A percentile compares a stretch with the other conserved stretches of the same genome.
phyloP scores from a whole-genome alignment of 495 filamentous ascomycete genomes.

The Xylaria flabelliformis region DNA sequence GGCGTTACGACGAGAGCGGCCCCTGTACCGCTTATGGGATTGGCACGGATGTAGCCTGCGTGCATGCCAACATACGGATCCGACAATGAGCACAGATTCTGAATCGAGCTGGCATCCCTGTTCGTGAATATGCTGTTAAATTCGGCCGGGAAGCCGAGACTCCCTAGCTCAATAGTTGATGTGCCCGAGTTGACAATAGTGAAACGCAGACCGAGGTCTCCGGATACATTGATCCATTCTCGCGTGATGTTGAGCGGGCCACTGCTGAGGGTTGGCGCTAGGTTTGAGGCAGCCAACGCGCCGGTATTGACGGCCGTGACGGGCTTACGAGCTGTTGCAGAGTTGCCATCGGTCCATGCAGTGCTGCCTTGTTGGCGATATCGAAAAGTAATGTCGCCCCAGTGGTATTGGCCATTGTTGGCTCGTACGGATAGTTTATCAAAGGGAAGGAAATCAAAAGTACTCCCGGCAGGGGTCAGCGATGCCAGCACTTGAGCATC shows the following conservation, averaged over 20 bases:
- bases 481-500: conserved; percentile 50
- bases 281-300: conserved; percentile 42
- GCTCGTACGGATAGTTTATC: conserved; percentile 48
- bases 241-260: conserved; percentile 49
- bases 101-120: conserved; percentile 48
- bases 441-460: conserved; percentile 59
- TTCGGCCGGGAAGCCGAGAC: conserved; percentile 59
- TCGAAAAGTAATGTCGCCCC: conserved; percentile 58
- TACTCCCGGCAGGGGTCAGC: conserved; percentile 42
- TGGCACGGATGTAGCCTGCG: conserved; percentile 57
- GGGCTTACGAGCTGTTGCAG: conserved; percentile 43
- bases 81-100: conserved; percentile 49
- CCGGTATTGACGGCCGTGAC: conserved; percentile 35
- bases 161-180: conserved; percentile 53
- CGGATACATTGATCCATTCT: conserved; percentile 49
- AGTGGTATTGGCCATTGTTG: conserved; percentile 57
- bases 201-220: conserved; percentile 55
- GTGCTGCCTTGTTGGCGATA: conserved; percentile 44
- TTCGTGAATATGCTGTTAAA: conserved; percentile 65
- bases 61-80: conserved; percentile 62
- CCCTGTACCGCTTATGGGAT: conserved; percentile 51
- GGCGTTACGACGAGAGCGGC: conserved; percentile 56
- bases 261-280: conserved; percentile 43
- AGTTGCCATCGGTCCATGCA: conserved; percentile 47
- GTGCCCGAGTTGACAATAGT: conserved; percentile 51